phyloP scores from a whole-genome alignment of 2,329 filamentous ascomycete species.

The Raffaelea albimanens region DNA sequence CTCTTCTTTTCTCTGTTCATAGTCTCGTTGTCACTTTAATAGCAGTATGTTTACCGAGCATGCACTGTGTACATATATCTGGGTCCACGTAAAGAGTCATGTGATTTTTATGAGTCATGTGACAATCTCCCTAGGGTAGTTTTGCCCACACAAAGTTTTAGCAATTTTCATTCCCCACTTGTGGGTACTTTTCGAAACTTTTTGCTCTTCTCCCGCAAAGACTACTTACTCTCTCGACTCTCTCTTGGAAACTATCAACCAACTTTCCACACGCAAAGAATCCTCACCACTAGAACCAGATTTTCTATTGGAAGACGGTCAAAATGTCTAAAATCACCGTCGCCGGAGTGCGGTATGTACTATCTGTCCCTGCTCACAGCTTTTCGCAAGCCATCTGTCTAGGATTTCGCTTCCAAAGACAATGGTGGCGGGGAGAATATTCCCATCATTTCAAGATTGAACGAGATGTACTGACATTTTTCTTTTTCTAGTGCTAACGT shows the following conservation, averaged over 20 bases:
- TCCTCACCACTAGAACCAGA: constrained; percentile 19
- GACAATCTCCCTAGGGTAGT: constrained; percentile 2
- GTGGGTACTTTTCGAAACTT: constrained; percentile 2
- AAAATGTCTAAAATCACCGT: constrained; percentile 59
- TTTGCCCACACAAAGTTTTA: not conserved
- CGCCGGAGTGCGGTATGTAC: constrained; percentile 24
- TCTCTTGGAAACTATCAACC: not conserved
- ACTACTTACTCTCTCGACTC: not conserved
- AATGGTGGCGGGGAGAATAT: not conserved
- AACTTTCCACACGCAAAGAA: constrained; percentile 12
- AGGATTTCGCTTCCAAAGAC: constrained; percentile 5
- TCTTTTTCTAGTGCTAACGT: constrained; percentile 64
- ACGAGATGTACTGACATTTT: constrained; percentile 6
- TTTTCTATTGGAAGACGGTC: constrained; percentile 56
- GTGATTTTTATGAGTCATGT: no score
- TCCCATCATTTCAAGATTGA: no score
- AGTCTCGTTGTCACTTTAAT: no score
- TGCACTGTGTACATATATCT: no score
- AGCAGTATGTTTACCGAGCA: no score
- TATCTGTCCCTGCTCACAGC: not conserved
- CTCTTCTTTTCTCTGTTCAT: no score
- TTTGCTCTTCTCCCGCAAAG: not conserved
- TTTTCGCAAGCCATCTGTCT: constrained; percentile 6
- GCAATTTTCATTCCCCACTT: not conserved
- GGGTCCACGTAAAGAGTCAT: no score